phyloP scores from a whole-genome alignment of 495 filamentous ascomycete species.

The Neurospora sp. region DNA sequence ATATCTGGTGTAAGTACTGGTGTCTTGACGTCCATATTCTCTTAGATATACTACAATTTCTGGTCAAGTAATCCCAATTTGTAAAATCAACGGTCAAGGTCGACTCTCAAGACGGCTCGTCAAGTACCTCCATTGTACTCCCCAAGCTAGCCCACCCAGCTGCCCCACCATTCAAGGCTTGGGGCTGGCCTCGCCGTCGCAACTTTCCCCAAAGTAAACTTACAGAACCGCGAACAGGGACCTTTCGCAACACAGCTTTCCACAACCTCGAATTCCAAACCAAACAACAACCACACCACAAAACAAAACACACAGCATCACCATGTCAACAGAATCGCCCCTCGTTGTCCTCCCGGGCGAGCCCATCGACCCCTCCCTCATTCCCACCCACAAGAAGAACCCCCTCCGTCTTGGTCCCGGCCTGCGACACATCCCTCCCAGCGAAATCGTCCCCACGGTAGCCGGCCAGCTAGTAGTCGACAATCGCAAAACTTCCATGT shows the following conservation, averaged over 20 bases:
- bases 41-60: neutral
- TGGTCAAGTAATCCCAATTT: too few relatives aligned
- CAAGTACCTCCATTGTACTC: neutral
- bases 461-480: conserved; percentile 74
- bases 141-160: neutral
- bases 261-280: neutral
- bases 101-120: neutral
- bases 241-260: neutral
- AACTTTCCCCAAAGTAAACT: neutral
- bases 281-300: neutral
- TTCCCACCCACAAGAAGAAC: conserved; percentile 50
- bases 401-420: conserved; percentile 80
- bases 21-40: neutral
- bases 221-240: neutral
- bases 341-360: conserved; percentile 72
- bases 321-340: conserved; percentile 39
- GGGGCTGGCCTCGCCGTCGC: neutral
- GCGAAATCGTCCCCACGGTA: conserved; percentile 59
- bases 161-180: neutral
- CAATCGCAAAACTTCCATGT: conserved; percentile 65
- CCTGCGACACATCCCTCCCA: conserved; percentile 61
- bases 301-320: neutral
- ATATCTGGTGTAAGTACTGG: neutral
- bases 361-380: conserved; percentile 51
- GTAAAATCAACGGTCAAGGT: neutral